These are phyloP conservation scores for Pseudonitzschia pungens DNA, from an alignment of 108 stramenopile species.

Conservation along the genomic window DNA sequence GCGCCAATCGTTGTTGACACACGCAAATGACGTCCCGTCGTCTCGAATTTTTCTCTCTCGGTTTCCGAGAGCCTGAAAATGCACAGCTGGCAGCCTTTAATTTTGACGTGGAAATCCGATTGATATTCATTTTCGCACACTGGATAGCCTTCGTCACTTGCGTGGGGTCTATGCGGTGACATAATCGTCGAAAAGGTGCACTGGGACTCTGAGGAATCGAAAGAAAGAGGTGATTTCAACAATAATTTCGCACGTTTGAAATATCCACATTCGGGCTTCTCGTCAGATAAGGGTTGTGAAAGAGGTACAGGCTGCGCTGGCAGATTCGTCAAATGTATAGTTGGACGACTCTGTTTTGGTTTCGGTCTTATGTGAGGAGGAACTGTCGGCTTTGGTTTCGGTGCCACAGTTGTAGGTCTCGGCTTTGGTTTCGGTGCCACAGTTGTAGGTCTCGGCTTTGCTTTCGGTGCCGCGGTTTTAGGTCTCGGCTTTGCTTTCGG, in stretches of 20 bases:
- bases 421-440: neutral
- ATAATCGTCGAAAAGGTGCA: slow-evolving; percentile 17
- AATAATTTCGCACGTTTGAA: no score
- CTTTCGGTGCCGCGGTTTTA: neutral
- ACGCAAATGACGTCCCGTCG: slow-evolving; percentile 29
- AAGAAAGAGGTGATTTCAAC: slow-evolving; percentile 6
- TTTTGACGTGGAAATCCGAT: neutral
- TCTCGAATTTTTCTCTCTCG: slow-evolving; percentile 30
- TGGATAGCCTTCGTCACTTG: neutral
- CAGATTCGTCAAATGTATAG: no score
- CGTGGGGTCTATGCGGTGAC: slow-evolving; percentile 3
- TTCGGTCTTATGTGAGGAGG: no score
- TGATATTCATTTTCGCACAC: slow-evolving; percentile 27
- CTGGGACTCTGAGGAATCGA: slow-evolving; percentile 22
- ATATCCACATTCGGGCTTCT: neutral
- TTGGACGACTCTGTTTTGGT: no score
- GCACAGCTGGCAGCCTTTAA: slow-evolving; percentile 35
- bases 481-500: neutral
- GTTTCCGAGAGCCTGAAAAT: slow-evolving; percentile 22
- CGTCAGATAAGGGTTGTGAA: no score
- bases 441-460: neutral
- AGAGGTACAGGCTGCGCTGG: neutral
- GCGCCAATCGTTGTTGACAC: slow-evolving; percentile 26
- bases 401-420: neutral
- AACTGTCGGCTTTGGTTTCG: slow-evolving; percentile 2